Percentiles rank a stretch among this genome's conserved stretches.
Conservation (phyloP, 345 rosid species). For the Leavenworthia alabamica region DNA sequence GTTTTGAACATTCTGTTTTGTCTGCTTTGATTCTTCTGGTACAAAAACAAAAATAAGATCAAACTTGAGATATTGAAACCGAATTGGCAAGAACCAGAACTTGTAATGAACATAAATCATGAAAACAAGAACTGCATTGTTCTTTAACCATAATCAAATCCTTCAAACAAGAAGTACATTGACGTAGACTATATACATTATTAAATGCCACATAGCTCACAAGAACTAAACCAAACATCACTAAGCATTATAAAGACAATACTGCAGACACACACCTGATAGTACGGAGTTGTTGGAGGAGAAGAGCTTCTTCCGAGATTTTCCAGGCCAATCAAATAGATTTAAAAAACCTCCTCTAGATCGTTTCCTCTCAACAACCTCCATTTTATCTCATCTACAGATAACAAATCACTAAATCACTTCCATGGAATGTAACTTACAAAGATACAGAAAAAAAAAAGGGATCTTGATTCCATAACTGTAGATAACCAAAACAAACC, state of each 20-base stretch:
- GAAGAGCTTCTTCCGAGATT: conserved; percentile 72
- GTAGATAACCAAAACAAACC: not conserved
- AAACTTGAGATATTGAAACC: conserved; percentile 6
- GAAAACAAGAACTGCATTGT: not conserved
- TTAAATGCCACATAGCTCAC: not conserved
- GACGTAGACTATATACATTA: not conserved
- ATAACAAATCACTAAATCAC: not conserved
- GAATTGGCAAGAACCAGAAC: not conserved
- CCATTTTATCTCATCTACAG: conserved; percentile 43
- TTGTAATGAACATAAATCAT: not conserved
- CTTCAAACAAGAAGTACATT: not conserved
- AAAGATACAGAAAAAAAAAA: not conserved
- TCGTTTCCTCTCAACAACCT: conserved; percentile 56
- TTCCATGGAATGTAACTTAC: not conserved
- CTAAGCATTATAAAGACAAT: not conserved
- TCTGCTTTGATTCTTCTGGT: conserved; percentile 24
- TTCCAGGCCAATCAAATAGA: conserved; percentile 80
- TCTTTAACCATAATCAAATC: not conserved
- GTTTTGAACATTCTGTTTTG: conserved; percentile 13
- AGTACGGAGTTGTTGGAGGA: conserved; percentile 40
- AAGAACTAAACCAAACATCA: not conserved
- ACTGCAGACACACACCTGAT: conserved; percentile 40
- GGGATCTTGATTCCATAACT: not conserved
- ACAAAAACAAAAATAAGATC: conserved; percentile 4
- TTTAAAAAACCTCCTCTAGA: conserved; percentile 63